A percentile compares a stretch with the other conserved stretches of the same genome.
These are phyloP conservation scores for Iberis pinnata DNA, from an alignment of 345 rosid genomes.

Conservation along the genomic window DNA sequence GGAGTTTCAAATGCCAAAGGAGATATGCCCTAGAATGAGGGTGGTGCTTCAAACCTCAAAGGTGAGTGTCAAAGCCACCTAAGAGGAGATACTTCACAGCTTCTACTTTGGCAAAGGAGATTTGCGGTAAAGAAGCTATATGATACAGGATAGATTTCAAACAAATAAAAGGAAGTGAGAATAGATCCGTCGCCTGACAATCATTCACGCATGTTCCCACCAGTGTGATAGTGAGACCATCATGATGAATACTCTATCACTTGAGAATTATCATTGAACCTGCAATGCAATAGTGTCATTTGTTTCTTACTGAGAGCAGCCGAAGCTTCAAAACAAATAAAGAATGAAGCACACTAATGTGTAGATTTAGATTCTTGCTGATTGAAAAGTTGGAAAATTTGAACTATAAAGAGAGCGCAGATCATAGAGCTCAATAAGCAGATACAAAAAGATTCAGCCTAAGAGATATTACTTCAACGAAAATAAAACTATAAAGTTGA, in stretches of 20 bases:
- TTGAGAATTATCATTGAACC: slow-evolving; percentile 35
- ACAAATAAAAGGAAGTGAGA: slow-evolving; percentile 7
- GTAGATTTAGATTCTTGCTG: no score
- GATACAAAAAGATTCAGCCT: no score
- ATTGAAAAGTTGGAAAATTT: not conserved
- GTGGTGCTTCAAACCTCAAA: no score
- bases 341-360: no score
- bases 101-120: slow-evolving; percentile 46
- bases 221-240: slow-evolving; percentile 17
- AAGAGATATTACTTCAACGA: no score
- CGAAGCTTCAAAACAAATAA: slow-evolving; percentile 3
- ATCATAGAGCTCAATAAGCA: no score
- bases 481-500: no score
- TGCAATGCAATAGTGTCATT: slow-evolving; percentile 30
- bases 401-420: slow-evolving; percentile 6
- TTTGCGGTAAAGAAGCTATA: no score
- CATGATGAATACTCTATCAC: slow-evolving; percentile 18
- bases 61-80: slow-evolving; percentile 27
- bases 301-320: slow-evolving; percentile 1
- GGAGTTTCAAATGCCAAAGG: slow-evolving; percentile 37
- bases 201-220: slow-evolving; percentile 24
- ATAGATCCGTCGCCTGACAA: slow-evolving; percentile 18
- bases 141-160: no score
- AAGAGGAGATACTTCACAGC: slow-evolving; percentile 21
- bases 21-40: slow-evolving; percentile 40